Base-by-base conservation (phyloP, 2,329 filamentous ascomycete genomes). In the Plenodomus biglobosus region DNA sequence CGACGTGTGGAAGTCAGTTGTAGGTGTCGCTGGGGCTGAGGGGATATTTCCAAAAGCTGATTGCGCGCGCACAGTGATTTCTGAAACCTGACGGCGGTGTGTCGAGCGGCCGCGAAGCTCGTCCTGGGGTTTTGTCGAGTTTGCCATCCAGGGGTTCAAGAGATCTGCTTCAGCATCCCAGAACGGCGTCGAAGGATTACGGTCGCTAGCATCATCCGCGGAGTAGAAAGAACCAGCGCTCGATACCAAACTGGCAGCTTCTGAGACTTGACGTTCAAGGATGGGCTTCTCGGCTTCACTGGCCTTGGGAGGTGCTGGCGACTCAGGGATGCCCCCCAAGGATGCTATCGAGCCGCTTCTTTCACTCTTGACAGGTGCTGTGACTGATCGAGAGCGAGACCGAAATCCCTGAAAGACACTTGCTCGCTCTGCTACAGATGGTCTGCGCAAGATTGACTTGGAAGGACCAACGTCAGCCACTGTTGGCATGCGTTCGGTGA, bases 211-310 rank as follows among this genome's bases (percentile, higher is more conserved):
- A 11, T 61, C 62, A 15, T 61, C 61, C 5, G 69, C 17, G 2
- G 70, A 72, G 45, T 73, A 67, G 57, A 73, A 74, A 0, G 70
- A 71, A 44, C 72, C 69, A n/a, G 53, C 47, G 38, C 64, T 69
- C 2, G 71, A 73, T 21, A 63, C 43, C 15, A 69, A 42, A 51
- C 72, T 74, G 19, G 56, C 48, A 3, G 62, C 60, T 16, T 72
- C 71, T 1, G 63, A 64, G 8, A 61, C 53, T 19, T 63, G 60
- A 8, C 53, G 59, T 19, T 62, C 55, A 5, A 65, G 38, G 4
- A 55, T 27, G 41, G 49, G 54, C 21, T 50, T 52, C 35, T 49
- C 44, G 17, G 22, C 20, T 18, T 49, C 46, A 15, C 18, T 45
- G 10, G 44, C 39, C 18, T 42, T 43, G 36, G 53, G 45, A 34